Conservation (phyloP, 352 stramenopile genomes). For the Pythium scleroteichum region DNA sequence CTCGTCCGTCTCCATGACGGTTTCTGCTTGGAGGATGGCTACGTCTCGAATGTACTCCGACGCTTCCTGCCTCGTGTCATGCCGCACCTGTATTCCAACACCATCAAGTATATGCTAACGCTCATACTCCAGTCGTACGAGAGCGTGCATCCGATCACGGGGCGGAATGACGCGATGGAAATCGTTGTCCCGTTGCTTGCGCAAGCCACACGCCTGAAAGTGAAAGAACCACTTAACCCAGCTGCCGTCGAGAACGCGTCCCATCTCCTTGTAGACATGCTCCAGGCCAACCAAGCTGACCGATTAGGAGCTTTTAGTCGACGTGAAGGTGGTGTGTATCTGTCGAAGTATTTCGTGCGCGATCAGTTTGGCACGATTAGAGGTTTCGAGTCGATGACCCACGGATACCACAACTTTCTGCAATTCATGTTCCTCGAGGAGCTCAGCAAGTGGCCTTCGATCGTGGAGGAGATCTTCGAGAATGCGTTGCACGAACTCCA, state of each 20-base stretch:
- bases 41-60: slow-evolving; percentile 81
- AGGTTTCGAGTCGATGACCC: slow-evolving; percentile 85
- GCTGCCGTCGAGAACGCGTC: slow-evolving; percentile 74
- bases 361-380: slow-evolving; percentile 89
- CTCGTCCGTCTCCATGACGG: slow-evolving; percentile 85
- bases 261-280: slow-evolving; percentile 82
- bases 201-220: slow-evolving; percentile 47
- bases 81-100: slow-evolving; percentile 85
- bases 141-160: slow-evolving; percentile 86
- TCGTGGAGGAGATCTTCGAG: slow-evolving; percentile 68
- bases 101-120: slow-evolving; percentile 90
- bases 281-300: slow-evolving; percentile 86
- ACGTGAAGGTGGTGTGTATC: slow-evolving; percentile 76
- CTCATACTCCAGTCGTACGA: slow-evolving; percentile 88
- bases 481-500: slow-evolving; percentile 66
- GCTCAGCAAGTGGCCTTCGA: slow-evolving; percentile 68
- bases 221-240: slow-evolving; percentile 39
- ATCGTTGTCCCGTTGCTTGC: slow-evolving; percentile 68
- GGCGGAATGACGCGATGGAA: slow-evolving; percentile 87
- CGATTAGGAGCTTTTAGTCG: slow-evolving; percentile 80
- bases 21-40: slow-evolving; percentile 86
- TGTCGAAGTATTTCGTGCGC: slow-evolving; percentile 89
- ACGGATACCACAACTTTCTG: slow-evolving; percentile 90
- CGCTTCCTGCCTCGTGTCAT: slow-evolving; percentile 77
- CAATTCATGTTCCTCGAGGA: slow-evolving; percentile 89